Percentiles rank a stretch among this genome's conserved stretches.
Conservation (phyloP, 345 rosid genomes). For the Acer saccharum region DNA sequence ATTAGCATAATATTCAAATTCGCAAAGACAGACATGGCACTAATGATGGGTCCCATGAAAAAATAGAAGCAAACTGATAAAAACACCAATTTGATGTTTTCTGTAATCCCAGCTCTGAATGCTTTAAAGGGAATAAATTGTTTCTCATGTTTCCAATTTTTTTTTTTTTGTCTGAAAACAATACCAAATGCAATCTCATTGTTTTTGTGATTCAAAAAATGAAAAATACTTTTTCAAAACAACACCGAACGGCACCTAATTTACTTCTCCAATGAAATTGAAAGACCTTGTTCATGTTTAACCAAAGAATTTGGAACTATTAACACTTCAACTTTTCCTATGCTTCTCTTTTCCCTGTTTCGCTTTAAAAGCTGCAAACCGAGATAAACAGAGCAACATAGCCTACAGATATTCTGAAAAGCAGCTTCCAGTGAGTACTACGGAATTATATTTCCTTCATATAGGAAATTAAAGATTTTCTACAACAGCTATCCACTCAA, state of each 20-base stretch:
- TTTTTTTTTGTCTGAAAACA: too few species aligned
- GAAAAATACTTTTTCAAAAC: too few species aligned
- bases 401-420: not conserved
- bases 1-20: constrained; percentile 24
- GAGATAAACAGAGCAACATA: not conserved
- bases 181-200: too few species aligned
- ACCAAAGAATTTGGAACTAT: not conserved
- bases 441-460: not conserved
- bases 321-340: not conserved
- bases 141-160: too few species aligned
- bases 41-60: too few species aligned
- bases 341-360: constrained; percentile 1
- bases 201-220: too few species aligned
- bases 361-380: not conserved
- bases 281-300: constrained; percentile 5
- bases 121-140: too few species aligned
- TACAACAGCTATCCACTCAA: too few species aligned
- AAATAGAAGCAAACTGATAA: too few species aligned
- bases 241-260: too few species aligned
- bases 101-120: too few species aligned
- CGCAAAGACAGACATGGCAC: not conserved
- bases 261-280: not conserved
- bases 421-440: not conserved
- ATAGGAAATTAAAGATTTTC: not conserved
- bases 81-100: too few species aligned